phyloP scores from a whole-genome alignment of 2,329 filamentous ascomycete genomes.

The Paradendryphiella salina region DNA sequence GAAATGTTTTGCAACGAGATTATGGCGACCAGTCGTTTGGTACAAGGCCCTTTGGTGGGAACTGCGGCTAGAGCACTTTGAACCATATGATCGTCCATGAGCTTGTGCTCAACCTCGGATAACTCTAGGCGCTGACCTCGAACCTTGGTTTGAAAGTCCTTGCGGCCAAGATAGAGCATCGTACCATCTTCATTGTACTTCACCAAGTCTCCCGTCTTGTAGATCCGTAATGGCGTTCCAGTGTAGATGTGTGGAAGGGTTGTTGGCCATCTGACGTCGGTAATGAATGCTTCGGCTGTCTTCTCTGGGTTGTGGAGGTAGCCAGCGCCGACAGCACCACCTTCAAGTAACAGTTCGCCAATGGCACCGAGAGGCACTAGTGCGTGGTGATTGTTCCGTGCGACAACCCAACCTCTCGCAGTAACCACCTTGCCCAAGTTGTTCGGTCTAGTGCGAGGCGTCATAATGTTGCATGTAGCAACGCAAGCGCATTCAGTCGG shows the following conservation, averaged over 20 bases:
- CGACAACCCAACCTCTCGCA: slow-evolving; percentile 45
- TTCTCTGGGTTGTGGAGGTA: slow-evolving; percentile 42
- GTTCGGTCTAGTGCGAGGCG: slow-evolving; percentile 32
- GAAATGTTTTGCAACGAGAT: slow-evolving; percentile 30
- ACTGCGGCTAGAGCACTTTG: slow-evolving; percentile 39
- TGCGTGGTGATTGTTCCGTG: slow-evolving; percentile 39
- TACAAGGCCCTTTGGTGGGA: slow-evolving; percentile 34
- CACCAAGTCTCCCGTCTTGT: slow-evolving; percentile 47
- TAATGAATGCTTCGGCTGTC: slow-evolving; percentile 33
- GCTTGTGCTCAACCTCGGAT: slow-evolving; percentile 52
- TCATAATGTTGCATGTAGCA: slow-evolving; percentile 40
- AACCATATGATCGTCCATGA: slow-evolving; percentile 34
- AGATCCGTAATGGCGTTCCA: slow-evolving; percentile 19
- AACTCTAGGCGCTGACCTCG: slow-evolving; percentile 52
- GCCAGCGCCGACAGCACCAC: slow-evolving; percentile 36
- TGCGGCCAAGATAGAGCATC: slow-evolving; percentile 39
- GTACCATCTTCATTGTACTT: slow-evolving; percentile 44
- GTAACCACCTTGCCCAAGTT: slow-evolving; percentile 44
- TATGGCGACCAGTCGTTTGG: slow-evolving; percentile 39
- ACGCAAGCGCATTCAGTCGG: slow-evolving; percentile 46
- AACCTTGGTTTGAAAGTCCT: slow-evolving; percentile 45
- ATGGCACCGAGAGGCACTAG: slow-evolving; percentile 47
- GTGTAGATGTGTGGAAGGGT: slow-evolving; percentile 4
- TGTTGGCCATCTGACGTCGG: slow-evolving; percentile 27
- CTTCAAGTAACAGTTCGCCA: slow-evolving; percentile 50